Evolutionary conservation across 2,329 filamentous ascomycete genomes (phyloP).

Genomic region (Penicillium vulpinum): DNA sequence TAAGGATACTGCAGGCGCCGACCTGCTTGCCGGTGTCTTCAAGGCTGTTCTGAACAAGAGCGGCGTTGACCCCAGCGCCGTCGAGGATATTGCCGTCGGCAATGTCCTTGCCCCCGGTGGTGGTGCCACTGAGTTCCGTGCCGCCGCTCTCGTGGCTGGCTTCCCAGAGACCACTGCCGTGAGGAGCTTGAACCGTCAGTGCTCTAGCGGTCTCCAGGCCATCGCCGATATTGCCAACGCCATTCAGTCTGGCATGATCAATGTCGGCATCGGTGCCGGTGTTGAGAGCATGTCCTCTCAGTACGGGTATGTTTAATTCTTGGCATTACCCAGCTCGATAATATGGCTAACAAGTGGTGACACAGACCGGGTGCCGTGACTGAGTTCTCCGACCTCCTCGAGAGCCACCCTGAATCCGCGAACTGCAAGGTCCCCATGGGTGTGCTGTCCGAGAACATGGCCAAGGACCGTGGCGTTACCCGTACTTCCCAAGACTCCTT

Average conservation of each 20-base stretch:
- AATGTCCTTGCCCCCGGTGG: slow-evolving; percentile 89
- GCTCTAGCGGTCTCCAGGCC: slow-evolving; percentile 88
- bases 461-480: slow-evolving; percentile 73
- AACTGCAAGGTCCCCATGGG: slow-evolving; percentile 99
- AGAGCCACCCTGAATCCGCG: slow-evolving; percentile 74
- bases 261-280: slow-evolving; percentile 88
- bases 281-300: slow-evolving; percentile 95
- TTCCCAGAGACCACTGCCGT: slow-evolving; percentile 85
- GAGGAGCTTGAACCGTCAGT: slow-evolving; percentile 88
- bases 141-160: slow-evolving; percentile 83
- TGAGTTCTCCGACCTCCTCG: slow-evolving; percentile 89
- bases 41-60: slow-evolving; percentile 80
- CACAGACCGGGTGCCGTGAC: slow-evolving; percentile 74
- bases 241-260: slow-evolving; percentile 89
- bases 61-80: slow-evolving; percentile 79
- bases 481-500: slow-evolving; percentile 84
- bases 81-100: slow-evolving; percentile 92
- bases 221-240: slow-evolving; percentile 93
- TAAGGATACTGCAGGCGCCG: slow-evolving; percentile 88
- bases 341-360: background rate
- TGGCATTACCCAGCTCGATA: background rate
- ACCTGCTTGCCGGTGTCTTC: slow-evolving; percentile 82
- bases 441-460: slow-evolving; percentile 90
- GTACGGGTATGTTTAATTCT: slow-evolving; percentile 68
- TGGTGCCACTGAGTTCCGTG: slow-evolving; percentile 95